Percentiles rank a stretch among this genome's conserved stretches.
phyloP scores from a whole-genome alignment of 495 filamentous ascomycete species.

The Pseudoneurospora amorphoporcata region DNA sequence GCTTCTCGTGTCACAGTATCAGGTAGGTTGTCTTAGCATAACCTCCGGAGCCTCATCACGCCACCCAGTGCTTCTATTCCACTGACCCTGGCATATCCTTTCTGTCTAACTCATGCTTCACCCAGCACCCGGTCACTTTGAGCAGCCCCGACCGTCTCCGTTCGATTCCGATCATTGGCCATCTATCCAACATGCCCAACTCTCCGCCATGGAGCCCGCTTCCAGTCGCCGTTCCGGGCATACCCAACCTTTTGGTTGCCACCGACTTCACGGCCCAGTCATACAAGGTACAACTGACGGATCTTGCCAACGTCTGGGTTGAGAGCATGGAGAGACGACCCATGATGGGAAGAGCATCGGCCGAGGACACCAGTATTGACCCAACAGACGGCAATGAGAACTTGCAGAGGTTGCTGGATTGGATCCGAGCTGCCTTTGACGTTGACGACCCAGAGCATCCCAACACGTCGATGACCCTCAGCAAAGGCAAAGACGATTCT shows the following conservation, averaged over 20 bases:
- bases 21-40: neutral
- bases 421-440: conserved; percentile 55
- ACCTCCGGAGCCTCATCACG: neutral
- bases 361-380: conserved; percentile 70
- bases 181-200: conserved; percentile 12
- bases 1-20: neutral
- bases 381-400: conserved; percentile 67
- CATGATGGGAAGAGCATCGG: conserved; percentile 56
- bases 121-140: neutral
- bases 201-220: conserved; percentile 24
- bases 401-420: conserved; percentile 58
- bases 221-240: conserved; percentile 19
- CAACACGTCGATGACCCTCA: conserved; percentile 28
- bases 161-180: neutral
- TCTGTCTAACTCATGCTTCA: neutral
- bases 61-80: neutral
- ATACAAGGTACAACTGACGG: conserved; percentile 71
- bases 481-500: conserved; percentile 19
- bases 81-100: neutral
- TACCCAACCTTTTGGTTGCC: conserved; percentile 37
- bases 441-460: conserved; percentile 23
- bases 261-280: conserved; percentile 30
- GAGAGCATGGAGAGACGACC: conserved; percentile 53
- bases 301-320: conserved; percentile 77
- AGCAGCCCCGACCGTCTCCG: neutral